Base-by-base conservation (phyloP, 805 yeast species). In the Ogataea trehalophila region DNA sequence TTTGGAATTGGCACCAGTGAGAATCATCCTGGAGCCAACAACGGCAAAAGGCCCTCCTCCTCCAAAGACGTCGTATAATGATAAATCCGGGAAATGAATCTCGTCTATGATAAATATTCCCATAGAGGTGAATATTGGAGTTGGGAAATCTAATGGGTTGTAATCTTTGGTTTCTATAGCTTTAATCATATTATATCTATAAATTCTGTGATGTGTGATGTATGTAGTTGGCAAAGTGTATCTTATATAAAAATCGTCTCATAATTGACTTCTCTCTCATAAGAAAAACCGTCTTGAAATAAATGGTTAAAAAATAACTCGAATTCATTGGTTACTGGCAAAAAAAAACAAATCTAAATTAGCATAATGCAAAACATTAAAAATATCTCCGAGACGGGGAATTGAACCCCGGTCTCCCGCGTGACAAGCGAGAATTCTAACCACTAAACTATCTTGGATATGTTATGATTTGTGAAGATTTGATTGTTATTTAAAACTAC, bases 41-140 rank as follows among this genome's bases (percentile, higher is more conserved):
- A 82, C 77, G 2, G 90, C 90, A 62, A 77, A 91, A 0, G 92
- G 79, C 0, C 95, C 97, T 2, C 91, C 98, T 2, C 98, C 98
- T 0, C 98, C 98, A 41, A 87, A 72, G 7, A 91, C 73, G 60
- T 87, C 63, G 51, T 57, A 62, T 53, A 69, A 71, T 22, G 68
- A 56, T 37, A 48, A 52, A 43, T 65, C 61, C 0, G 79, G 74
- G 57, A 79, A 81, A 47, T 79, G 81, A 55, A 90, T 87, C 53
- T 88, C 96, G 64, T 91, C 98, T 16, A 91, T 76, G 58, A 92
- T 89, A 67, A 89, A 85, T 88, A 91, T 84, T 41, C 97, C 98
- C 71, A 87, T 71, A 1, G 95, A 76, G 18, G 85, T 74, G 58
- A 87, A 76, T 9, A 76, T 45, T 6, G 58, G 56, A 20, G 38